A percentile compares a stretch with the other conserved stretches of the same genome.
Evolutionary conservation across 768 basidiomycete genomes (phyloP).

Genomic region (Dictyophora rubrovolvata): DNA sequence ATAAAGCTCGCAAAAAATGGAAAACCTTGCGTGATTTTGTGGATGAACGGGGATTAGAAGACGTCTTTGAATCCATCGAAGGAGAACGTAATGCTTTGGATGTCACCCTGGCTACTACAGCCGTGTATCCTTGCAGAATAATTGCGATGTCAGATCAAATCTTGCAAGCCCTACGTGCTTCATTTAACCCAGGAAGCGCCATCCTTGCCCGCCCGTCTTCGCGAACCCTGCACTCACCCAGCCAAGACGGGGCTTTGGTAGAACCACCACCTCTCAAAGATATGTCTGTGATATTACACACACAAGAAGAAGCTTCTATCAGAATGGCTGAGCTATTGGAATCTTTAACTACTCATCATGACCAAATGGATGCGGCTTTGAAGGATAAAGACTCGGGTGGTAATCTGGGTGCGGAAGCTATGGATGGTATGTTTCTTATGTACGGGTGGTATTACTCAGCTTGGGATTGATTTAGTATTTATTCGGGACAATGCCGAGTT

Average conservation of each 20-base stretch:
- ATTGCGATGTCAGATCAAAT: background rate
- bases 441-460: background rate
- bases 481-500: slow-evolving; percentile 72
- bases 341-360: slow-evolving; percentile 63
- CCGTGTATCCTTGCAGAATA: background rate
- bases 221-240: background rate
- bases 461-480: slow-evolving; percentile 46
- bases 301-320: slow-evolving; percentile 46
- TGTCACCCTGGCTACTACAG: slow-evolving; percentile 24
- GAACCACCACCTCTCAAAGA: slow-evolving; percentile 32
- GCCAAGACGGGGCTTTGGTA: background rate
- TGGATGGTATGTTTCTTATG: slow-evolving; percentile 39
- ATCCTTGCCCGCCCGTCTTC: background rate
- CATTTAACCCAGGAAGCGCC: background rate
- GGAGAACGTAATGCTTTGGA: slow-evolving; percentile 57
- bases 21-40: slow-evolving; percentile 81
- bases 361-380: slow-evolving; percentile 62
- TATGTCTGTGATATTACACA: slow-evolving; percentile 25
- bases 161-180: background rate
- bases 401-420: slow-evolving; percentile 54
- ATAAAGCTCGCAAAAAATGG: slow-evolving; percentile 48
- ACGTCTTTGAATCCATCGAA: slow-evolving; percentile 64
- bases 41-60: slow-evolving; percentile 73
- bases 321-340: slow-evolving; percentile 70
- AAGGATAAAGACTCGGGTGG: slow-evolving; percentile 63